phyloP scores from a whole-genome alignment of 306 rosid species.

The Dalbergia cultrata region DNA sequence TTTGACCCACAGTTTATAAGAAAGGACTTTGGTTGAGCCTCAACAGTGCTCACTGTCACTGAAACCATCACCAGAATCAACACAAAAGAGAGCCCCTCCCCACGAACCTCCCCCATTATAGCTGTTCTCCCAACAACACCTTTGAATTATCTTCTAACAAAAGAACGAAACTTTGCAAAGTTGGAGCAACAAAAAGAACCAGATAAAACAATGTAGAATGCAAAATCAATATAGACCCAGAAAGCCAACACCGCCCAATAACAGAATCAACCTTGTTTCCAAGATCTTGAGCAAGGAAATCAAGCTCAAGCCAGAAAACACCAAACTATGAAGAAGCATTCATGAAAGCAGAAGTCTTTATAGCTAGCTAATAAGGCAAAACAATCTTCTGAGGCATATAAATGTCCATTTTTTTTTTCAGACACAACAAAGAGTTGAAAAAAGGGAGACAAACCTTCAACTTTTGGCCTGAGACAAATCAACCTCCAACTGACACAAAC shows the following conservation, averaged over 20 bases:
- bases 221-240: conserved; percentile 42
- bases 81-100: conserved; percentile 47
- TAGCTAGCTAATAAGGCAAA: conserved; percentile 48
- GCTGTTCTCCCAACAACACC: conserved; percentile 36
- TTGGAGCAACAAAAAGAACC: conserved; percentile 30
- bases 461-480: conserved; percentile 31
- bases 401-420: conserved; percentile 34
- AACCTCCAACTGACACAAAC: conserved; percentile 44
- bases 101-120: conserved; percentile 60
- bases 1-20: conserved; percentile 84
- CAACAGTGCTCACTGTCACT: conserved; percentile 49
- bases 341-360: conserved; percentile 48
- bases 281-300: conserved; percentile 40
- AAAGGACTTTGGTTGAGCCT: conserved; percentile 68
- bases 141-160: conserved; percentile 8
- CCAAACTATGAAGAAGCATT: conserved; percentile 36
- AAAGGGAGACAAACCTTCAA: conserved; percentile 50
- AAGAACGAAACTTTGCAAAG: conserved; percentile 40
- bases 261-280: conserved; percentile 43
- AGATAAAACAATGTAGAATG: conserved; percentile 8
- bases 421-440: conserved; percentile 31
- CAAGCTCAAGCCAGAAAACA: conserved; percentile 41
- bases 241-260: conserved; percentile 43
- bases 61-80: conserved; percentile 53
- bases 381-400: conserved; percentile 41